These are phyloP conservation scores for Penicillium pancosmium DNA, from an alignment of 495 filamentous ascomycete species.

Conservation along the genomic window DNA sequence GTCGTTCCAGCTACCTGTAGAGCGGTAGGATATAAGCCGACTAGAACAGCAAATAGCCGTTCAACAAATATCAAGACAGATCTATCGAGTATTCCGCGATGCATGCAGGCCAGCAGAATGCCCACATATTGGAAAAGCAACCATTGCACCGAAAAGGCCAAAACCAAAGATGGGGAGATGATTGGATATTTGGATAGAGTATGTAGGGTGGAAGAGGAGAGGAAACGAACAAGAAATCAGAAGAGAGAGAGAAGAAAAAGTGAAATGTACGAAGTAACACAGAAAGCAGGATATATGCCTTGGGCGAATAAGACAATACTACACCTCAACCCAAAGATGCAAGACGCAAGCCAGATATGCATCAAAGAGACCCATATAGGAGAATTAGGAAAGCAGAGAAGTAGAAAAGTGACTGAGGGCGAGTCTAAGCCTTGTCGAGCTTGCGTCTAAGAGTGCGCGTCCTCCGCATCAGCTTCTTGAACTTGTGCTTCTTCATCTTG, in stretches of 20 bases:
- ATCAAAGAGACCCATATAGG: constrained; percentile 22
- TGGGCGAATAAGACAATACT: constrained; percentile 25
- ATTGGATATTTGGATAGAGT: constrained; percentile 25
- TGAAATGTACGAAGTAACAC: constrained; percentile 23
- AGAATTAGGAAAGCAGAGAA: constrained; percentile 15
- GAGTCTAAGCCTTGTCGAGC: constrained; percentile 62
- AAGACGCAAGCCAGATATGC: constrained; percentile 34
- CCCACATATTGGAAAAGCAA: constrained; percentile 14
- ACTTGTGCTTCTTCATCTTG: constrained; percentile 99
- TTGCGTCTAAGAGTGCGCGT: constrained; percentile 89
- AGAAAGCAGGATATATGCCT: constrained; percentile 27
- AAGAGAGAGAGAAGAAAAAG: constrained; percentile 4
- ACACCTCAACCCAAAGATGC: constrained; percentile 27
- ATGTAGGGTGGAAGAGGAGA: constrained; percentile 11
- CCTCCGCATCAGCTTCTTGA: constrained; percentile 95
- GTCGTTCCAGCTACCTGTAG: not conserved
- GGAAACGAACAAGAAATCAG: not conserved
- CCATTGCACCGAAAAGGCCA: constrained; percentile 4
- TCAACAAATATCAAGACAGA: constrained; percentile 15
- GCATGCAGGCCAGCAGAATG: constrained; percentile 14
- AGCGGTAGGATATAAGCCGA: not conserved
- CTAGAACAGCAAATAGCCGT: constrained; percentile 1
- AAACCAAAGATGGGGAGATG: not conserved
- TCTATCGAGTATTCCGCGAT: constrained; percentile 27
- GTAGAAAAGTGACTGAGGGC: constrained; percentile 7